Percentiles rank a stretch among this genome's conserved stretches.
Conservation (phyloP, 2,329 filamentous ascomycete genomes). For the Apiospora sp. region DNA sequence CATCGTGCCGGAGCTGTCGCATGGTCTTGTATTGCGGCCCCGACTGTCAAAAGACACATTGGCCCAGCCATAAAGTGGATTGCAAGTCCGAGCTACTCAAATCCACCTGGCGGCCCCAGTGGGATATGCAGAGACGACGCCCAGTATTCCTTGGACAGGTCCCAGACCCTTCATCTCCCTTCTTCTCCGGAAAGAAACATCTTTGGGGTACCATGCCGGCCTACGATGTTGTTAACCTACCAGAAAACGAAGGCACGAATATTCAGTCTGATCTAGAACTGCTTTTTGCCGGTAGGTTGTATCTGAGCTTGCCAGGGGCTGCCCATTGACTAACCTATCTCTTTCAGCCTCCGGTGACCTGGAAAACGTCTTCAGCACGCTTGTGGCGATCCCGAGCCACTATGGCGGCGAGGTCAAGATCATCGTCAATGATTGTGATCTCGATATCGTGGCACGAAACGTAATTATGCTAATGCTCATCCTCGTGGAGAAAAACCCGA, state of each 20-base stretch:
- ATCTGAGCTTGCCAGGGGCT: too few species aligned
- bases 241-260: background rate
- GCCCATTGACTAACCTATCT: too few species aligned
- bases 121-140: background rate
- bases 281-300: background rate
- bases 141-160: too few species aligned
- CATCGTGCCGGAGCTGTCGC: background rate
- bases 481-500: constrained; percentile 25
- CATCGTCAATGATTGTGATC: constrained; percentile 27
- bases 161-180: background rate
- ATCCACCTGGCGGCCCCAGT: background rate
- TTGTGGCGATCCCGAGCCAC: constrained; percentile 19
- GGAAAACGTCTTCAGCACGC: background rate
- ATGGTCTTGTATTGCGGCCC: background rate
- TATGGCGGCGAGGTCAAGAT: constrained; percentile 24
- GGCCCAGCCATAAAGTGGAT: background rate
- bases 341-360: too few species aligned
- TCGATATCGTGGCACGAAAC: constrained; percentile 26
- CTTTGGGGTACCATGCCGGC: background rate
- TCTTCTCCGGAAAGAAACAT: background rate
- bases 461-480: constrained; percentile 27
- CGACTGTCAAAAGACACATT: background rate
- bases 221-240: background rate
- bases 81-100: background rate
- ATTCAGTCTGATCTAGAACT: background rate